phyloP scores from a whole-genome alignment of 441 rosid genomes.

The Euphorbia corollata region DNA sequence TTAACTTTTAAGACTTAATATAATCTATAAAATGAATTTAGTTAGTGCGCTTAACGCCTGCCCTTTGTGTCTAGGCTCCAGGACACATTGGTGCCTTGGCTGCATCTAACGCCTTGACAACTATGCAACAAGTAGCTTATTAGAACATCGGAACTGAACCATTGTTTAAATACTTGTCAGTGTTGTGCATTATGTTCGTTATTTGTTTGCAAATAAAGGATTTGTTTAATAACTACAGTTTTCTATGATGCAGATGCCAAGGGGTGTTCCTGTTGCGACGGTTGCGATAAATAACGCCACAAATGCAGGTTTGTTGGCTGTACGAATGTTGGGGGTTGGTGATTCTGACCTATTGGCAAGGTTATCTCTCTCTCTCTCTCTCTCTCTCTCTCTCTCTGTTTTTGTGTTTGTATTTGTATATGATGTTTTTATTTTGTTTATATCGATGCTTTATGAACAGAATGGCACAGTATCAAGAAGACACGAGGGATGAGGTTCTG shows the following conservation, averaged over 20 bases:
- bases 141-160: no score
- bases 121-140: no score
- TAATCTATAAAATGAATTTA: no score
- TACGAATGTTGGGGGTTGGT: conserved; percentile 62
- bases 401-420: neutral
- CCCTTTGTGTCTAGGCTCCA: no score
- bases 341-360: conserved; percentile 56
- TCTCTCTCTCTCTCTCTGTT: neutral
- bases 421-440: neutral
- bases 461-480: conserved; percentile 80
- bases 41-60: no score
- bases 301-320: conserved; percentile 77
- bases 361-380: conserved; percentile 24
- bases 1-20: no score
- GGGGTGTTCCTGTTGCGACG: conserved; percentile 91
- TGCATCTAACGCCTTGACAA: no score
- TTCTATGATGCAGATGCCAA: conserved; percentile 59
- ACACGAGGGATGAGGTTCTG: conserved; percentile 55
- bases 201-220: neutral
- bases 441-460: conserved; percentile 24
- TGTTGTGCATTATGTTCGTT: neutral
- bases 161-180: no score
- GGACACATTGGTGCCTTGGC: no score
- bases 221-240: neutral
- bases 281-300: conserved; percentile 88